A percentile compares a stretch with the other conserved stretches of the same genome.
phyloP scores from a whole-genome alignment of 1,284 basidiomycete genomes.

The Ustilago cynodontis region DNA sequence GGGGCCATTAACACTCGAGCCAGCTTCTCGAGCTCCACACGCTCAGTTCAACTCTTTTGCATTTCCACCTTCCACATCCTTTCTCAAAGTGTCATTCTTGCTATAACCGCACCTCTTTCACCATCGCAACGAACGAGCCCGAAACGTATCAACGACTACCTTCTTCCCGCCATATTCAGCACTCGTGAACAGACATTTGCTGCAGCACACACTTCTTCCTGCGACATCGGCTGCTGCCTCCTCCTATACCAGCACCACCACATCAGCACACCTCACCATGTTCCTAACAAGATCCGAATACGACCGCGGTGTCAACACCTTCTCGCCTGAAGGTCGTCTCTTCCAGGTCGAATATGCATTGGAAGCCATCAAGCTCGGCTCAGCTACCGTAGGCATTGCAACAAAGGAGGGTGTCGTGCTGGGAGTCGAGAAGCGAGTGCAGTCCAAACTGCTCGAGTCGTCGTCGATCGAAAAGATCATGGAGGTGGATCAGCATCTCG shows the following conservation, averaged over 20 bases:
- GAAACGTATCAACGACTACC: neutral
- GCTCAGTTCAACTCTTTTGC: constrained; percentile 20
- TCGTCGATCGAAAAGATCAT: constrained; percentile 99
- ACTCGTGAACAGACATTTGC: too few species aligned
- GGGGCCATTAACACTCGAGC: constrained; percentile 40
- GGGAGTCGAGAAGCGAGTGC: constrained; percentile 97
- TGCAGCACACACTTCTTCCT: neutral
- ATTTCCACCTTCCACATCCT: constrained; percentile 19
- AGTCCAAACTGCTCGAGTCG: constrained; percentile 93
- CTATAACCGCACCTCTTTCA: constrained; percentile 2
- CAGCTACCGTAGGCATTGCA: constrained; percentile 87
- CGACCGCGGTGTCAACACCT: constrained; percentile 97
- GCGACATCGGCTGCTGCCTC: neutral
- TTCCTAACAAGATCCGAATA: constrained; percentile 94
- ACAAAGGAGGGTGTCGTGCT: constrained; percentile 87
- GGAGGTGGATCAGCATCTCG: constrained; percentile 97
- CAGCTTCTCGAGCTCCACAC: constrained; percentile 30
- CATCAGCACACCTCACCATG: constrained; percentile 72
- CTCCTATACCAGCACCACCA: neutral
- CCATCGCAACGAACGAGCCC: neutral
- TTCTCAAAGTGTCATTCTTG: constrained; percentile 8
- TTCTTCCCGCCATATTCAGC: neutral
- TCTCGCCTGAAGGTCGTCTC: constrained; percentile 94
- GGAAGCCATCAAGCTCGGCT: constrained; percentile 76
- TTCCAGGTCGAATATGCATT: constrained; percentile 99